These are phyloP conservation scores for Vanrija pseudolonga DNA, from an alignment of 1,284 basidiomycete species.

Conservation along the genomic window DNA sequence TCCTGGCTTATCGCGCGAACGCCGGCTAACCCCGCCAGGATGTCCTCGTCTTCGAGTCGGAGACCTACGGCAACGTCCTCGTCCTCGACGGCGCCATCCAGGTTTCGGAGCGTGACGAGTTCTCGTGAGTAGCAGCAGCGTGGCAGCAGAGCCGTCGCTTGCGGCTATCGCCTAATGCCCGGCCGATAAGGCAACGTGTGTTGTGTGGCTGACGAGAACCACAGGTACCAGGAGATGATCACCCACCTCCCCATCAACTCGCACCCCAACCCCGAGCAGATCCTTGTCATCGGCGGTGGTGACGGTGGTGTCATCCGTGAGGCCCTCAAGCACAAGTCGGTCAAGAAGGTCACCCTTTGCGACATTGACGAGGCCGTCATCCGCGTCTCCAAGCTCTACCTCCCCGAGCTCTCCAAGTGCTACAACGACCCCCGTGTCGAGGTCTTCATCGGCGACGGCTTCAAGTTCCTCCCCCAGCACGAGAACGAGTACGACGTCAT, in stretches of 20 bases:
- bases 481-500: conserved; percentile 92
- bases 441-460: conserved; percentile 91
- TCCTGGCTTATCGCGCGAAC: background rate
- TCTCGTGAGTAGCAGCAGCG: conserved; percentile 64
- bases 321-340: conserved; percentile 88
- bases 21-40: conserved; percentile 58
- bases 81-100: conserved; percentile 95
- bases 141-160: background rate
- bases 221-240: conserved; percentile 99
- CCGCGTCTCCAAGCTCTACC: conserved; percentile 86
- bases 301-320: conserved; percentile 96
- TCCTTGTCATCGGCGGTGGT: conserved; percentile 95
- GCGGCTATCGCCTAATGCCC: background rate
- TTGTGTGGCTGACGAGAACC: background rate
- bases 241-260: conserved; percentile 90
- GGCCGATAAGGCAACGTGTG: background rate
- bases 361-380: conserved; percentile 99
- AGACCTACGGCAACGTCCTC: conserved; percentile 92
- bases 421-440: conserved; percentile 79
- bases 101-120: conserved; percentile 96
- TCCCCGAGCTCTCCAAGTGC: conserved; percentile 90
- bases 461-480: conserved; percentile 91
- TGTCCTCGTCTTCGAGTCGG: conserved; percentile 91
- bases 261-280: conserved; percentile 93
- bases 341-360: conserved; percentile 90